Evolutionary conservation across 225 moss, liverwort and hornwort genomes (phyloP).

Genomic region (Polytrichum commune): DNA sequence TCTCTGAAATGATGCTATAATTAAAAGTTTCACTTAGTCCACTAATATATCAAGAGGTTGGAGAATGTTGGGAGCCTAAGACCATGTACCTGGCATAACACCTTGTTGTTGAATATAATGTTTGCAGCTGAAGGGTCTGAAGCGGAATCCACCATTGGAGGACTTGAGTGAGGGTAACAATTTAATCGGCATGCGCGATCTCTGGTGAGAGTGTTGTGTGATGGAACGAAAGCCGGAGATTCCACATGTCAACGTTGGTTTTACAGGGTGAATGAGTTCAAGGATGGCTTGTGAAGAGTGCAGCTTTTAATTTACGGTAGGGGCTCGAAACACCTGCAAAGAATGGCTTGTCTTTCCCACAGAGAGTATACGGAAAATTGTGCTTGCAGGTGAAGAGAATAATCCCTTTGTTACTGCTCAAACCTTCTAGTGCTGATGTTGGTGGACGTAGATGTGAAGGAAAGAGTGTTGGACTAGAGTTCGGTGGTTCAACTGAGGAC

Average conservation of each 20-base stretch:
- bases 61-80: too few species aligned
- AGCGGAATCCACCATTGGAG: not conserved
- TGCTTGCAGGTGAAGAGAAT: not conserved
- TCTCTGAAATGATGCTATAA: too few species aligned
- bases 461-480: not conserved
- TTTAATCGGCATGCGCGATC: conserved; percentile 1
- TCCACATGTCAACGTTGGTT: not conserved
- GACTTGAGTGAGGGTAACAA: not conserved
- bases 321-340: conserved; percentile 3
- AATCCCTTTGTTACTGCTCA: not conserved
- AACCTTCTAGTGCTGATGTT: conserved; percentile 9
- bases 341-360: not conserved
- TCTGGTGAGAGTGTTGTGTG: conserved; percentile 6
- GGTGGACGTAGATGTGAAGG: not conserved
- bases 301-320: not conserved
- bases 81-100: not conserved
- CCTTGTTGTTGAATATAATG: not conserved
- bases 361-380: not conserved
- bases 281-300: conserved; percentile 1
- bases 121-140: conserved; percentile 9
- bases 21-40: not conserved
- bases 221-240: not conserved
- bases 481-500: not conserved
- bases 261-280: not conserved
- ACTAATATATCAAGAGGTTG: too few species aligned